phyloP scores from a whole-genome alignment of 139 green algal species.

The Tetratostichococcus sp. region DNA sequence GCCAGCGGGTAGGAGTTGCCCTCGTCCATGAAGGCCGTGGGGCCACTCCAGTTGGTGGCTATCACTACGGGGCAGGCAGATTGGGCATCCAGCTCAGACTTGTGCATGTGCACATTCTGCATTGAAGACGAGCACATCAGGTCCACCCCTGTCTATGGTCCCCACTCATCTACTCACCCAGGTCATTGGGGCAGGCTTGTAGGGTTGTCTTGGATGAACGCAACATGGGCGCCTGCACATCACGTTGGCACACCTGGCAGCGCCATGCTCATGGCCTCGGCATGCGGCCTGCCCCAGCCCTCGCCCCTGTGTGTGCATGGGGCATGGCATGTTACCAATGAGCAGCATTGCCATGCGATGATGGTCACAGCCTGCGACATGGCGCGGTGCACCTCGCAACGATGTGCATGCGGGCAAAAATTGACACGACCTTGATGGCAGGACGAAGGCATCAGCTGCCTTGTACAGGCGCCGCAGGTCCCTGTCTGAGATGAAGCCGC shows the following conservation, averaged over 20 bases:
- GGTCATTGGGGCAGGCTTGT: too few relatives aligned
- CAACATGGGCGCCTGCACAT: neutral
- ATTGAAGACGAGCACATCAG: too few relatives aligned
- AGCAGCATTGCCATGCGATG: too few relatives aligned
- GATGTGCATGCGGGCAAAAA: too few relatives aligned
- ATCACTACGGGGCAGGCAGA: slow-evolving; percentile 38
- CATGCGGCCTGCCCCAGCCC: slow-evolving; percentile 66
- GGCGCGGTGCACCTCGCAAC: too few relatives aligned
- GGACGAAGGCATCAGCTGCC: slow-evolving; percentile 71
- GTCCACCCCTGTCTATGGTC: too few relatives aligned
- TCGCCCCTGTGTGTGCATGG: slow-evolving; percentile 32
- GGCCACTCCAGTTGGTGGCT: slow-evolving; percentile 62
- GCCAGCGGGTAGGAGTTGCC: slow-evolving; percentile 36
- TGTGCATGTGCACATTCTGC: too few relatives aligned
- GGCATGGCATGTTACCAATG: neutral
- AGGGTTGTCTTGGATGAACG: too few relatives aligned
- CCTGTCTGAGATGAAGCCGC: slow-evolving; percentile 30
- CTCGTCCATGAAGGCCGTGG: slow-evolving; percentile 54
- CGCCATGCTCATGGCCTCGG: slow-evolving; percentile 65
- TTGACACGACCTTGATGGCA: slow-evolving; percentile 52
- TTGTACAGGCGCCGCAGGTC: slow-evolving; percentile 46
- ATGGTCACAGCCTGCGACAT: too few relatives aligned
- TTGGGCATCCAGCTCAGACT: too few relatives aligned
- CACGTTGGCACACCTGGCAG: slow-evolving; percentile 46
- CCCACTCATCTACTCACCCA: too few relatives aligned